Conservation (phyloP, 192 early-diverging fungal genomes). For the Coemansia sp. region DNA sequence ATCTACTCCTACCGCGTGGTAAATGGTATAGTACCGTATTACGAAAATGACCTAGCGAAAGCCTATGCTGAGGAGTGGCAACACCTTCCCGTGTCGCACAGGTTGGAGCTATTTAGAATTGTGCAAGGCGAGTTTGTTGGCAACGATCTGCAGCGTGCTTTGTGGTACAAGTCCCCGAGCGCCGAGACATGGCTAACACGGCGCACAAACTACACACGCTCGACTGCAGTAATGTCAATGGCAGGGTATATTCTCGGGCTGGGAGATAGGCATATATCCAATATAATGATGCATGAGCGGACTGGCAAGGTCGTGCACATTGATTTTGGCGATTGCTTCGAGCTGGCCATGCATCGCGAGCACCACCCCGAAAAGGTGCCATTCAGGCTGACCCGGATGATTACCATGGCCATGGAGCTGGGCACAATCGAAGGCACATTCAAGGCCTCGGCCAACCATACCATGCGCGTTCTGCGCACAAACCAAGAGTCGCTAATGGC, state of each 20-base stretch:
- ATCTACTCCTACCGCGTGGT: slow-evolving; percentile 85
- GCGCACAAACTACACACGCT: slow-evolving; percentile 96
- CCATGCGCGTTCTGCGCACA: slow-evolving; percentile 91
- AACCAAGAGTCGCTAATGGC: slow-evolving; percentile 99
- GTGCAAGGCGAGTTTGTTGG: slow-evolving; percentile 92
- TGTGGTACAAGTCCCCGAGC: slow-evolving; percentile 95
- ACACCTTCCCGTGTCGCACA: slow-evolving; percentile 85
- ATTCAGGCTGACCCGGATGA: slow-evolving; percentile 97
- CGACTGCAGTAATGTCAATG: slow-evolving; percentile 97
- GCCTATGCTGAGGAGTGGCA: slow-evolving; percentile 92
- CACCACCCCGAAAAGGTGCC: slow-evolving; percentile 97
- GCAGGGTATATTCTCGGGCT: slow-evolving; percentile 96
- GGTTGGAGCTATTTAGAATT: slow-evolving; percentile 94
- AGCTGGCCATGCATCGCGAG: slow-evolving; percentile 94
- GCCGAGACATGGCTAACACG: slow-evolving; percentile 96
- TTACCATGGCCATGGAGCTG: slow-evolving; percentile 97
- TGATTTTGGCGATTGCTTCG: slow-evolving; percentile 98
- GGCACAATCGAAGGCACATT: slow-evolving; percentile 95
- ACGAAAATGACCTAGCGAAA: slow-evolving; percentile 86
- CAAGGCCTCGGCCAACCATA: slow-evolving; percentile 90
- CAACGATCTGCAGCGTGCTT: slow-evolving; percentile 88
- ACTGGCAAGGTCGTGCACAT: slow-evolving; percentile 97
- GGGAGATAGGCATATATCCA: slow-evolving; percentile 96
- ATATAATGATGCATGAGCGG: slow-evolving; percentile 90
- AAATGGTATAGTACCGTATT: slow-evolving; percentile 77